Conservation (phyloP, 805 yeast species). For the Tetrapisispora taiwanensis region DNA sequence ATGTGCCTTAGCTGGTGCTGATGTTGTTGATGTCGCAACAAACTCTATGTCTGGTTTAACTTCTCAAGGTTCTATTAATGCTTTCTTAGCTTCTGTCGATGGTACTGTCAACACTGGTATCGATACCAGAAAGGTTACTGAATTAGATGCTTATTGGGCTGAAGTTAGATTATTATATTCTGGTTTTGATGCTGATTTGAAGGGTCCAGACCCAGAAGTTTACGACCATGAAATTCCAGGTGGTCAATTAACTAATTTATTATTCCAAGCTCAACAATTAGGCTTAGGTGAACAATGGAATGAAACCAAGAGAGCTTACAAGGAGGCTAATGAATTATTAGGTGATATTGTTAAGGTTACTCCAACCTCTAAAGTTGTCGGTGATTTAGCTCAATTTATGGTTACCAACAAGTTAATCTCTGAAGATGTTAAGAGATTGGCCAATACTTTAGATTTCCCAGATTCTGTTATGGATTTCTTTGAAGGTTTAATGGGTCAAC, state of each 20-base stretch:
- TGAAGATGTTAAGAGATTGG: conserved; percentile 80
- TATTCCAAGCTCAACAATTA: conserved; percentile 98
- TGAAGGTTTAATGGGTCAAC: conserved; percentile 98
- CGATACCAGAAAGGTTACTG: conserved; percentile 57
- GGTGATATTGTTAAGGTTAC: conserved; percentile 98
- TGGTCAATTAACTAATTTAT: conserved; percentile 94
- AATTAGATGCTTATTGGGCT: conserved; percentile 93
- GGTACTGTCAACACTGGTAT: conserved; percentile 74
- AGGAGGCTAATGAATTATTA: conserved; percentile 77
- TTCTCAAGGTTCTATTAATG: conserved; percentile 93
- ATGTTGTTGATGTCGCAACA: conserved; percentile 93
- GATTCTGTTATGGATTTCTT: conserved; percentile 96
- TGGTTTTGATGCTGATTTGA: conserved; percentile 95
- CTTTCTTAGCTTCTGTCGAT: conserved; percentile 84
- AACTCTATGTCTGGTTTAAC: conserved; percentile 98
- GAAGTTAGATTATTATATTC: conserved; percentile 95
- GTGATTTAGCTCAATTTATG: conserved; percentile 99
- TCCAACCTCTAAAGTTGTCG: conserved; percentile 99
- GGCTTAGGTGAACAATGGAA: conserved; percentile 96
- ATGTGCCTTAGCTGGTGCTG: conserved; percentile 93
- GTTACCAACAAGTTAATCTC: conserved; percentile 83
- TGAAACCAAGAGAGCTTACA: conserved; percentile 90
- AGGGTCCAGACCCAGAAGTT: conserved; percentile 99
- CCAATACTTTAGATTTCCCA: conserved; percentile 92
- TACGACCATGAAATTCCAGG: conserved; percentile 98